These are phyloP conservation scores for Lactuca saligna DNA, from an alignment of 129 eudicot species.

Conservation along the genomic window DNA sequence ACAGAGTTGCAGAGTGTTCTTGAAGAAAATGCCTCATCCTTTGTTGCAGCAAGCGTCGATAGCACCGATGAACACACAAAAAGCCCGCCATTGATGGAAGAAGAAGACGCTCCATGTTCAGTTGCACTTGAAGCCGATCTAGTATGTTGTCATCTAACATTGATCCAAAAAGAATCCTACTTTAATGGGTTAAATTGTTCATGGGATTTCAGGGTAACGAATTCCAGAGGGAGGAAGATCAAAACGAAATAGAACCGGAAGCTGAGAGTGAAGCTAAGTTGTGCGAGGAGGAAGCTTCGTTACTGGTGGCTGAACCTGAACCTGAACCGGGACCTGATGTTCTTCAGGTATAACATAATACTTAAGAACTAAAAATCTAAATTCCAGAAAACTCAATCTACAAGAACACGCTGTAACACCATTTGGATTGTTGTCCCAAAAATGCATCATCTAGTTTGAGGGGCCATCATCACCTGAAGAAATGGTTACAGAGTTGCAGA, in stretches of 20 bases:
- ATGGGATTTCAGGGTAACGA: slow-evolving; percentile 48
- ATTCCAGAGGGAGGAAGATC: slow-evolving; percentile 37
- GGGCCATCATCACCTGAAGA: slow-evolving; percentile 79
- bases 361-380: no score
- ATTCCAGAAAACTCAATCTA: no score
- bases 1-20: slow-evolving; percentile 63
- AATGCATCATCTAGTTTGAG: slow-evolving; percentile 49
- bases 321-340: slow-evolving; percentile 86
- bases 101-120: slow-evolving; percentile 71
- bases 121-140: slow-evolving; percentile 83
- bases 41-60: slow-evolving; percentile 66
- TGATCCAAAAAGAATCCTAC: neutral
- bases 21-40: slow-evolving; percentile 65
- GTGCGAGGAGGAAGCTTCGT: slow-evolving; percentile 55
- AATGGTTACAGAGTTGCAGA: slow-evolving; percentile 55
- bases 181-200: slow-evolving; percentile 7
- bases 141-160: slow-evolving; percentile 31
- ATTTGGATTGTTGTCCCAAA: no score
- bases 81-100: slow-evolving; percentile 52
- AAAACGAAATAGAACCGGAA: slow-evolving; percentile 59
- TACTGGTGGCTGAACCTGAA: slow-evolving; percentile 49
- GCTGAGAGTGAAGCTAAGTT: slow-evolving; percentile 52
- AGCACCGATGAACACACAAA: slow-evolving; percentile 63
- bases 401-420: no score
- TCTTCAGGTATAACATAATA: slow-evolving; percentile 52